Conservation (phyloP, 257 asterid species). For the Fraxinus pennsylvanica region DNA sequence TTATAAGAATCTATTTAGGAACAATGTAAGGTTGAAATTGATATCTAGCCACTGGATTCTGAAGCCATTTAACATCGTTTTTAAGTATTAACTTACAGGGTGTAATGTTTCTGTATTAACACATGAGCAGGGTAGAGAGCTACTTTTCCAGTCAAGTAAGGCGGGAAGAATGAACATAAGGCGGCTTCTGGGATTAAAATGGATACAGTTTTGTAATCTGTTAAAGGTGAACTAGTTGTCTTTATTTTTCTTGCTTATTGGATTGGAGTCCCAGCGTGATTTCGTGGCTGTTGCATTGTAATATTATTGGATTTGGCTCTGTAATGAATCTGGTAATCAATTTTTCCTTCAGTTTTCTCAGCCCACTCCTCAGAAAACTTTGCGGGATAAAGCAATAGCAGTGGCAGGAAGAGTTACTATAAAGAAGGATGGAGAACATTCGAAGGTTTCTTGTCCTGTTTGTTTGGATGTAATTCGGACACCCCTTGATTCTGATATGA, state of each 20-base stretch:
- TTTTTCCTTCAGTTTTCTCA: constrained; percentile 40
- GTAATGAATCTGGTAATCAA: background rate
- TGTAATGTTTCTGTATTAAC: background rate
- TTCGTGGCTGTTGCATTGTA: background rate
- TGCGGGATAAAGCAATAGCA: constrained; percentile 69
- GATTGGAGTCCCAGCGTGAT: background rate
- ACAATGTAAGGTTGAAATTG: background rate
- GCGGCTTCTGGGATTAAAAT: constrained; percentile 40
- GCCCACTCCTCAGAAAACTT: constrained; percentile 29
- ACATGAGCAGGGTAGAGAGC: constrained; percentile 18
- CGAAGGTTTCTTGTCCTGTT: constrained; percentile 73
- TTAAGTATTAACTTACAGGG: background rate
- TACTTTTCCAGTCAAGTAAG: background rate
- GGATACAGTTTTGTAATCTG: constrained; percentile 55
- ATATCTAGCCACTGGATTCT: background rate
- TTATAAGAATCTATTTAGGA: background rate
- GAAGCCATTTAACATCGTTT: background rate
- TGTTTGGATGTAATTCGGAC: constrained; percentile 49
- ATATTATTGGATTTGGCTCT: background rate
- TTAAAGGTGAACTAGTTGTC: constrained; percentile 41
- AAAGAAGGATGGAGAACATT: constrained; percentile 33
- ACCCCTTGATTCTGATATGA: constrained; percentile 44
- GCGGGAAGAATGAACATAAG: constrained; percentile 33
- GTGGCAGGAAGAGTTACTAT: constrained; percentile 73
- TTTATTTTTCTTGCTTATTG: background rate